Conservation (phyloP, 768 basidiomycete genomes). For the Mrakia hoshinonis region DNA sequence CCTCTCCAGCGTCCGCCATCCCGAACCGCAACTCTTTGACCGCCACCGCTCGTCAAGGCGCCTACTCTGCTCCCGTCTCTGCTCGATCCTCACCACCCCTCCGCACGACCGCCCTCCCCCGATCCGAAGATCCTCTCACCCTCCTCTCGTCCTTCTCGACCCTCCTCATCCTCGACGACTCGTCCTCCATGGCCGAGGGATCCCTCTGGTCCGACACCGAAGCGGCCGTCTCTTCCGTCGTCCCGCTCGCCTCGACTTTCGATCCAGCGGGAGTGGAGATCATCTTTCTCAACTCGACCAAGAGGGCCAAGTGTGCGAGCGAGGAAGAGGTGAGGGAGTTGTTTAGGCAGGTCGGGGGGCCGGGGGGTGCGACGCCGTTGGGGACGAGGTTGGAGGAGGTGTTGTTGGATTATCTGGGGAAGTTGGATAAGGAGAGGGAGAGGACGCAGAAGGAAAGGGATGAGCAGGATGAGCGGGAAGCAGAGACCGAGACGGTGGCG, state of each 20-base stretch:
- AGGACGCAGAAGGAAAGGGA: background rate
- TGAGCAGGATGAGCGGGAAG: background rate
- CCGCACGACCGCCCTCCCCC: background rate
- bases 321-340: slow-evolving; percentile 6
- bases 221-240: slow-evolving; percentile 10
- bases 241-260: slow-evolving; percentile 17
- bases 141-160: slow-evolving; percentile 17
- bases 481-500: no score
- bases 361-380: slow-evolving; percentile 16
- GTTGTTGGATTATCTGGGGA: slow-evolving; percentile 13
- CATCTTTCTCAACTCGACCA: slow-evolving; percentile 15
- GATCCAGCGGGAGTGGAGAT: slow-evolving; percentile 4
- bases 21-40: background rate
- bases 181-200: slow-evolving; percentile 14
- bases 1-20: background rate
- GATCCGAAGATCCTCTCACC: slow-evolving; percentile 7
- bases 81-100: background rate
- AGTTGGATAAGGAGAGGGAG: slow-evolving; percentile 19
- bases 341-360: background rate
- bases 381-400: slow-evolving; percentile 15
- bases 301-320: background rate
- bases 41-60: background rate
- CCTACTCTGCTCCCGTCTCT: background rate
- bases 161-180: slow-evolving; percentile 18
- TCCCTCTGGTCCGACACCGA: slow-evolving; percentile 7